These are phyloP conservation scores for Paradendryphiella salina DNA, from an alignment of 2,329 filamentous ascomycete genomes.

Conservation along the genomic window DNA sequence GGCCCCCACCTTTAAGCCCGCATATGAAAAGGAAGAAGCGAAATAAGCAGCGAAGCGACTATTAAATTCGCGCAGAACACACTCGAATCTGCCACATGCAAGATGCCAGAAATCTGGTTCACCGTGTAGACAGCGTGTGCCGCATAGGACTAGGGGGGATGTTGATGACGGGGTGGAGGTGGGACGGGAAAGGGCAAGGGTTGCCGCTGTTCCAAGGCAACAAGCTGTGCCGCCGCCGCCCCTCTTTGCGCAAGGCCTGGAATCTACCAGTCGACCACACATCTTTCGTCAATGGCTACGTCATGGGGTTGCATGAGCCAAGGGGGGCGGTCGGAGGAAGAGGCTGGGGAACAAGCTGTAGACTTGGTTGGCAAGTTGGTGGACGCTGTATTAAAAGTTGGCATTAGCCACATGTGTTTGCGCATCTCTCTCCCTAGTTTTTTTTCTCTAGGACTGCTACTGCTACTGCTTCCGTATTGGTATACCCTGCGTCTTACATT, in stretches of 20 bases:
- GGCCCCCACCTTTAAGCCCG: too few relatives aligned
- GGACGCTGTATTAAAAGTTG: conserved; percentile 8
- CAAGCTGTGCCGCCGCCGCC: not conserved
- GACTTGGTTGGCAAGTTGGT: not conserved
- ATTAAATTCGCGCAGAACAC: too few relatives aligned
- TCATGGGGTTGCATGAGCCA: conserved; percentile 6
- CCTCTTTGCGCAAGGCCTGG: not conserved
- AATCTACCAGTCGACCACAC: not conserved
- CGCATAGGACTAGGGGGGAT: too few relatives aligned
- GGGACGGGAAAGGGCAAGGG: not conserved
- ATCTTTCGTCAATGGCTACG: conserved; percentile 4
- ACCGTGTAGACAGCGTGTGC: too few relatives aligned
- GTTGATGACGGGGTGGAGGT: too few relatives aligned
- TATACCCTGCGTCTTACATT: too few relatives aligned
- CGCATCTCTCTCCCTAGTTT: not conserved
- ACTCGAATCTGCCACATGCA: too few relatives aligned
- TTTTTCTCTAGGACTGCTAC: not conserved
- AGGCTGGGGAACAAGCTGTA: conserved; percentile 3
- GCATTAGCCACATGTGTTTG: conserved; percentile 9
- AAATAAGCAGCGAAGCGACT: too few relatives aligned
- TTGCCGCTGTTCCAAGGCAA: not conserved
- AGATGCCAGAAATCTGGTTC: too few relatives aligned
- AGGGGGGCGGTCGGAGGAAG: not conserved
- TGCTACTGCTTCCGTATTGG: too few relatives aligned
- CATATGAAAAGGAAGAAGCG: too few relatives aligned